Evolutionary conservation across 225 moss, liverwort and hornwort genomes (phyloP), one percentile per base, ranked within the genome.

Genomic region (Sphagnum contortum): DNA sequence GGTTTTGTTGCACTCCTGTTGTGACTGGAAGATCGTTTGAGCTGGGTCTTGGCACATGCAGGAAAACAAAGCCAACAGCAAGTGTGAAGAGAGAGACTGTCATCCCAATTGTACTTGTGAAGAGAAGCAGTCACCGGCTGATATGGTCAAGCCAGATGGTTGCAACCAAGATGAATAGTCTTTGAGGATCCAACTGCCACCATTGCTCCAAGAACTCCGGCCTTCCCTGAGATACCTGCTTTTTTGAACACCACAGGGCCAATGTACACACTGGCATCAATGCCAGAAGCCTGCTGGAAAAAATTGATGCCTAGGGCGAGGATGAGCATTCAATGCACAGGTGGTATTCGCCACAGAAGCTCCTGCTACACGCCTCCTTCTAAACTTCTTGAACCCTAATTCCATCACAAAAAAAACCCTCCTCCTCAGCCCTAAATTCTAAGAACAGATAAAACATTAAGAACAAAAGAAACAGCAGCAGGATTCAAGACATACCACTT

Each of bases 201-300:
- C 2, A 87, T 91, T 66, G 96, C 90, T 70, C 80, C 74, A 6
- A 98, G 88, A 12, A 85, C 83, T 11, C 88, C 96, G 2, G 92
- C 83, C 10, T 67, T 78, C 44, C 83, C 87, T 63, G 90, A 72
- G 52, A 98, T 71, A 49, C 96, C 96, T 12, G 92, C 80, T 52
- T 84, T 84, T 9, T 65, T 83, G 59, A 98, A 91, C 53, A 98
- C 80, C 52, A 83, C 78, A 12, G 96, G 96, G 64, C 96, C 92
- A 70, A 92, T 92, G 48, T 98, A 98, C 8, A 98, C 96, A 29
- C 76, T 77, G 48, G 96, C 96, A 70, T 98, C 96, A 62, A 98
- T 91, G 51, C 96, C 96, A 2, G 92, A 87, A 12, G 96, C 90
- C 71, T 98, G 96, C 71, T 98, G 96, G 64, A 98, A 98, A 68